Conservation (phyloP, 805 yeast species). For the Ogataea ganodermae region DNA sequence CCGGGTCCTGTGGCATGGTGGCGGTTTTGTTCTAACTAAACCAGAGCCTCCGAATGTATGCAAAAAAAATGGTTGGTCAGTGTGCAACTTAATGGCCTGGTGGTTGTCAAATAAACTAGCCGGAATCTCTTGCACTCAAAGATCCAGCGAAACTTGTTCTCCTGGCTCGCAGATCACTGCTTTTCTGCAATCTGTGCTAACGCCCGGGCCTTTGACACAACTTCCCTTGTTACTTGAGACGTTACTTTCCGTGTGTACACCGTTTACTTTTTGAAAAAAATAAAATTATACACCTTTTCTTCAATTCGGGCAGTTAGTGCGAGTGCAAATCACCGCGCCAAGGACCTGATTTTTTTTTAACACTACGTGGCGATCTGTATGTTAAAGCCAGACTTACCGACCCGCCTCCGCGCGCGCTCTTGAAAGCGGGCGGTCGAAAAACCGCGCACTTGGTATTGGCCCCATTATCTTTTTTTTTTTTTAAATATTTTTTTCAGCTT, state of each 20-base stretch:
- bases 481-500: conserved; percentile 1
- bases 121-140: background rate
- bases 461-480: background rate
- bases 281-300: conserved; percentile 4
- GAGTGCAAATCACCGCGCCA: conserved; percentile 1
- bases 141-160: background rate
- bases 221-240: background rate
- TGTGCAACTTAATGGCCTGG: background rate
- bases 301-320: conserved; percentile 8
- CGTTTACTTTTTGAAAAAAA: conserved; percentile 2
- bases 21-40: background rate
- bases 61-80: background rate
- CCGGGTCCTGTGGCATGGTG: conserved; percentile 17
- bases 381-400: conserved; percentile 1
- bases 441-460: conserved; percentile 6
- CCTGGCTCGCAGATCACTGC: background rate
- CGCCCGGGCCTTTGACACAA: background rate
- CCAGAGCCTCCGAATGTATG: background rate
- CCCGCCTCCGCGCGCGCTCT: conserved; percentile 1
- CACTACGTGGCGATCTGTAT: conserved; percentile 7
- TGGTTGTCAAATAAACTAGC: background rate
- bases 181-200: background rate
- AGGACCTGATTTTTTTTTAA: background rate
- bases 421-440: background rate
- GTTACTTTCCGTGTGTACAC: background rate